These are phyloP conservation scores for Aspergillus steynii DNA, from an alignment of 495 filamentous ascomycete species.

Conservation along the genomic window DNA sequence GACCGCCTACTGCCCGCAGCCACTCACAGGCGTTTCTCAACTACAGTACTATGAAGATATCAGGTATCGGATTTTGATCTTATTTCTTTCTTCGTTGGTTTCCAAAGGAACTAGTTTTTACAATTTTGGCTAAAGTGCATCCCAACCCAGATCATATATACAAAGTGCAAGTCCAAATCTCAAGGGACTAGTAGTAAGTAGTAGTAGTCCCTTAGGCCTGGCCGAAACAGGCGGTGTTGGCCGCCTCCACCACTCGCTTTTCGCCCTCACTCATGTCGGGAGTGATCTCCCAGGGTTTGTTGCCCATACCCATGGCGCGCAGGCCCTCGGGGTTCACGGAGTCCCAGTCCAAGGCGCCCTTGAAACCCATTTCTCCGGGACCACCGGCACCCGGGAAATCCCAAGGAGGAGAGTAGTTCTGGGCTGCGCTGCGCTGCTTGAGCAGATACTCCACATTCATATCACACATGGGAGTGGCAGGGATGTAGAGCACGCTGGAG, in stretches of 20 bases:
- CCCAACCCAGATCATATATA: background rate
- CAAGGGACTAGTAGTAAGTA: background rate
- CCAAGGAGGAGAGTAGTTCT: slow-evolving; percentile 50
- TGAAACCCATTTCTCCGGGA: slow-evolving; percentile 44
- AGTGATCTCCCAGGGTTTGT: slow-evolving; percentile 48
- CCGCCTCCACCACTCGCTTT: slow-evolving; percentile 53
- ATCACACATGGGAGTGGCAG: slow-evolving; percentile 77
- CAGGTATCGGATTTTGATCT: too few species aligned
- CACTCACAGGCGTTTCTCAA: background rate
- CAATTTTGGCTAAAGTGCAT: background rate
- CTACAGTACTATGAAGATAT: too few species aligned
- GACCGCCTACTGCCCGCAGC: background rate
- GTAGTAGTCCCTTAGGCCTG: slow-evolving; percentile 2
- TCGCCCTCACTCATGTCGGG: slow-evolving; percentile 54
- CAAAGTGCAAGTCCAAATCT: background rate
- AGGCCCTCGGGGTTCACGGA: slow-evolving; percentile 46
- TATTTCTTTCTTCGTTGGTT: background rate
- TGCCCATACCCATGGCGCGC: slow-evolving; percentile 60
- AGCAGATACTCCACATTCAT: slow-evolving; percentile 68
- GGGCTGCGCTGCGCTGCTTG: slow-evolving; percentile 62
- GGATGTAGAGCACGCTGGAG: slow-evolving; percentile 84
- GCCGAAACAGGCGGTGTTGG: slow-evolving; percentile 57
- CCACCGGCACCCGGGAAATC: slow-evolving; percentile 62
- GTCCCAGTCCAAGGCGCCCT: slow-evolving; percentile 41
- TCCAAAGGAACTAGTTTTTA: background rate